Percentiles rank a stretch among this genome's conserved stretches.
These are phyloP conservation scores for Plasmodium inui DNA, from an alignment of 169 alveolate species.

Conservation along the genomic window DNA sequence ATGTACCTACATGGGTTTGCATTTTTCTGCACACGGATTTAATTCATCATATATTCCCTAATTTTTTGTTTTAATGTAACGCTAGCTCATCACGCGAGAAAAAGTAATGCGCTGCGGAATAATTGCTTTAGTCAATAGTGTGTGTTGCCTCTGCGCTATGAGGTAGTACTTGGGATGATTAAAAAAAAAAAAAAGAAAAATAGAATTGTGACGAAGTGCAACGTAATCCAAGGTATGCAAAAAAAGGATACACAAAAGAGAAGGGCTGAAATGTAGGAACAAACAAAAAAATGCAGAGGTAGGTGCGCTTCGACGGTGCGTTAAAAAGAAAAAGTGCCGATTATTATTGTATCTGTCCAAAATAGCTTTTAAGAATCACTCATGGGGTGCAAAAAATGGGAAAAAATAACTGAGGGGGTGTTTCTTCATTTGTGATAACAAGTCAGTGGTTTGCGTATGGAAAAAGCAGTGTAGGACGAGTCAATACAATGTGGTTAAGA, in stretches of 20 bases:
- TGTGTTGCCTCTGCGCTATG: background rate
- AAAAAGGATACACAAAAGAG: background rate
- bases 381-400: background rate
- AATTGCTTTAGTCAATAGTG: background rate
- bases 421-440: background rate
- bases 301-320: background rate
- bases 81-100: background rate
- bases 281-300: background rate
- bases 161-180: background rate
- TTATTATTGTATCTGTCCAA: background rate
- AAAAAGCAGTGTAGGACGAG: background rate
- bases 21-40: background rate
- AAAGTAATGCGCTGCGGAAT: background rate
- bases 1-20: background rate
- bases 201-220: background rate
- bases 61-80: background rate
- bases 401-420: background rate
- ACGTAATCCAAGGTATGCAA: background rate
- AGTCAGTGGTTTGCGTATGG: background rate
- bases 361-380: background rate
- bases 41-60: background rate
- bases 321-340: background rate
- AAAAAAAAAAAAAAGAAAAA: too few species aligned
- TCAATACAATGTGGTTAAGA: constrained; percentile 81
- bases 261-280: background rate